phyloP scores from a whole-genome alignment of 495 filamentous ascomycete species.

The Talaromyces wortmannii region DNA sequence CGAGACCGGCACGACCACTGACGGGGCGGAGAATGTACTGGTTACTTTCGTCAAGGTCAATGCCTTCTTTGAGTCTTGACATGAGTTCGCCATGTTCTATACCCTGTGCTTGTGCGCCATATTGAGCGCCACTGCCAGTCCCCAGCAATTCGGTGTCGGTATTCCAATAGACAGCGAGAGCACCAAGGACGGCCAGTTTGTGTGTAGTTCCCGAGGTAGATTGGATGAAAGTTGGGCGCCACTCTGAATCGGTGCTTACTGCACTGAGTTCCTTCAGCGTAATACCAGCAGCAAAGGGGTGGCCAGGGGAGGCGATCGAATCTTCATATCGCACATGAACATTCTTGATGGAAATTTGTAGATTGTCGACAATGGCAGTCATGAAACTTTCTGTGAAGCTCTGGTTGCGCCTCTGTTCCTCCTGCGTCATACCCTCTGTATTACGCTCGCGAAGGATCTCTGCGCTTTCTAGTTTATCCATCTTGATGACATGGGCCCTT shows the following conservation, averaged over 20 bases:
- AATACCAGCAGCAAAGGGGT: constrained; percentile 87
- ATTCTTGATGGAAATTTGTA: constrained; percentile 95
- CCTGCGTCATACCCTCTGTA: constrained; percentile 85
- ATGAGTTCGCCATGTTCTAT: constrained; percentile 69
- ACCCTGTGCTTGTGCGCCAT: constrained; percentile 57
- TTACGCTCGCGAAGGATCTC: constrained; percentile 87
- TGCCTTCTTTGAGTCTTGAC: constrained; percentile 64
- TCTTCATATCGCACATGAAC: constrained; percentile 98
- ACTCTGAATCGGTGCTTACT: constrained; percentile 87
- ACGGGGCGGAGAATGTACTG: constrained; percentile 96
- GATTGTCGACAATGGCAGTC: constrained; percentile 94
- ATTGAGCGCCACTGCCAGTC: constrained; percentile 54
- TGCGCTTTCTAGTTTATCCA: constrained; percentile 94
- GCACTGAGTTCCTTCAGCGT: constrained; percentile 94
- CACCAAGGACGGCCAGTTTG: constrained; percentile 82
- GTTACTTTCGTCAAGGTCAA: constrained; percentile 67
- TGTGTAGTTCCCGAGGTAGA: constrained; percentile 75
- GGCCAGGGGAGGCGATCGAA: constrained; percentile 88
- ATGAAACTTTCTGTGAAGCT: constrained; percentile 92
- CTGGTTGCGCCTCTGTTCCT: constrained; percentile 92
- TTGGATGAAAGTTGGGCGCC: constrained; percentile 92
- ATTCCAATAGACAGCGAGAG: constrained; percentile 94
- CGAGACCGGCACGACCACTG: constrained; percentile 83
- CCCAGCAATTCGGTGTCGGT: constrained; percentile 82
- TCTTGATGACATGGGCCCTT: constrained; percentile 78